phyloP scores from a whole-genome alignment of 805 yeast species.

The Komagataella phaffii region DNA sequence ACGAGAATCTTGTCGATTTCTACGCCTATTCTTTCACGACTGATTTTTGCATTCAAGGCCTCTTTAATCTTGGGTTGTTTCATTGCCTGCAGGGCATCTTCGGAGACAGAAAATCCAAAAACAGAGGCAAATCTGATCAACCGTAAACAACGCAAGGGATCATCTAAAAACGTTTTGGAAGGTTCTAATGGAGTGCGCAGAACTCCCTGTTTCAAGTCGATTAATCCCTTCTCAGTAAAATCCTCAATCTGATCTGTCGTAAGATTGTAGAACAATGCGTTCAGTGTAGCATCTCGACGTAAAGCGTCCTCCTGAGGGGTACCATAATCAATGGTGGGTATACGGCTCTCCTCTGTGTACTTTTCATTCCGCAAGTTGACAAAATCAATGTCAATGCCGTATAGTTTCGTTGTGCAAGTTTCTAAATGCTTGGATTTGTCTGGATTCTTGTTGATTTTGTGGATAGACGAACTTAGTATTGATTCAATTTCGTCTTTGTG shows the following conservation, averaged over 20 bases:
- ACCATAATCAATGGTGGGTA: constrained; percentile 76
- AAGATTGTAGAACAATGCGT: constrained; percentile 83
- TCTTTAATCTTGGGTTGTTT: constrained; percentile 35
- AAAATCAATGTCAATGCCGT: constrained; percentile 80
- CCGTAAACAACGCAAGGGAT: constrained; percentile 82
- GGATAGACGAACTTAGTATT: constrained; percentile 29
- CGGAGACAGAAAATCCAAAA: constrained; percentile 54
- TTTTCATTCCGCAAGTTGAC: constrained; percentile 84
- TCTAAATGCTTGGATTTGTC: constrained; percentile 94
- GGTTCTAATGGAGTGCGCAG: constrained; percentile 86
- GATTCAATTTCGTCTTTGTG: neutral
- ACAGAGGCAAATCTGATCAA: constrained; percentile 77
- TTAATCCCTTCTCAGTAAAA: constrained; percentile 61
- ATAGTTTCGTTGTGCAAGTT: constrained; percentile 85
- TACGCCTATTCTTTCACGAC: constrained; percentile 81
- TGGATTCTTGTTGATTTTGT: constrained; percentile 84
- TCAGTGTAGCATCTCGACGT: constrained; percentile 90
- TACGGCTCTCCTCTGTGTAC: constrained; percentile 71
- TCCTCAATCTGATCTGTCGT: constrained; percentile 65
- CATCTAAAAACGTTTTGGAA: constrained; percentile 76
- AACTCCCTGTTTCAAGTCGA: constrained; percentile 57
- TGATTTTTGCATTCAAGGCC: constrained; percentile 60
- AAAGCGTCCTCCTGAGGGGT: constrained; percentile 86
- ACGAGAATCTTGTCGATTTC: constrained; percentile 70
- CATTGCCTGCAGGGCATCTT: constrained; percentile 54